Evolutionary conservation across 2,329 filamentous ascomycete species (phyloP).

Genomic region (Fusarium staphyleae): DNA sequence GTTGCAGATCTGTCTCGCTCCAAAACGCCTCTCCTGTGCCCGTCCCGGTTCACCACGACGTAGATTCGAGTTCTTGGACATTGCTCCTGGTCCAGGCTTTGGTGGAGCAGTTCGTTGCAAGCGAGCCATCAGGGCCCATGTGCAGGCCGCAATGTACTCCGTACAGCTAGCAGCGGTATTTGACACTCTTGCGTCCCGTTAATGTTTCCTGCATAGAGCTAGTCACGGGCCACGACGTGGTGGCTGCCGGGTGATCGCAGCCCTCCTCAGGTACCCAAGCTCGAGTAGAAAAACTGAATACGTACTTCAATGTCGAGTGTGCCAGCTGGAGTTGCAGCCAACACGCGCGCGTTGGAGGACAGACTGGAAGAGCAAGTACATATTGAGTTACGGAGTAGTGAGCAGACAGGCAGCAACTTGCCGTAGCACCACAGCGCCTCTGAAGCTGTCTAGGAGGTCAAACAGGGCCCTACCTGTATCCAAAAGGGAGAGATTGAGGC

Average conservation of each 20-base stretch:
- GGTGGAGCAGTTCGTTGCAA: background rate
- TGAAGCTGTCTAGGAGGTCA: background rate
- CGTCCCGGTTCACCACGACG: conserved; percentile 14
- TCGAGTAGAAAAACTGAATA: background rate
- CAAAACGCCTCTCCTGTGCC: conserved; percentile 15
- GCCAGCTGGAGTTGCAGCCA: background rate
- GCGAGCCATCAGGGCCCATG: background rate
- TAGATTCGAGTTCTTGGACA: conserved; percentile 9
- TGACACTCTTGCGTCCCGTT: conserved; percentile 1
- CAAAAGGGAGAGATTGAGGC: conserved; percentile 9
- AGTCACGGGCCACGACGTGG: background rate
- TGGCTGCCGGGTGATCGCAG: conserved; percentile 1
- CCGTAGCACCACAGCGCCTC: background rate
- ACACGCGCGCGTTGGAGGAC: background rate
- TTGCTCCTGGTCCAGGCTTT: background rate
- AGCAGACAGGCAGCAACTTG: too few relatives aligned
- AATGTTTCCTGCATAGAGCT: conserved; percentile 11
- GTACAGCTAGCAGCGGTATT: too few relatives aligned
- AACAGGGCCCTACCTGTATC: too few relatives aligned
- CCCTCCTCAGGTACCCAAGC: background rate
- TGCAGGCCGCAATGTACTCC: background rate
- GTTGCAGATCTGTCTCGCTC: conserved; percentile 35
- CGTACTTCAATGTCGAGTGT: background rate
- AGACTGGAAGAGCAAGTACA: too few relatives aligned
- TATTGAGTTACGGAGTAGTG: too few relatives aligned